Conservation (phyloP, 2,329 filamentous ascomycete species). For the Magnaporthiopsis rhizophila region DNA sequence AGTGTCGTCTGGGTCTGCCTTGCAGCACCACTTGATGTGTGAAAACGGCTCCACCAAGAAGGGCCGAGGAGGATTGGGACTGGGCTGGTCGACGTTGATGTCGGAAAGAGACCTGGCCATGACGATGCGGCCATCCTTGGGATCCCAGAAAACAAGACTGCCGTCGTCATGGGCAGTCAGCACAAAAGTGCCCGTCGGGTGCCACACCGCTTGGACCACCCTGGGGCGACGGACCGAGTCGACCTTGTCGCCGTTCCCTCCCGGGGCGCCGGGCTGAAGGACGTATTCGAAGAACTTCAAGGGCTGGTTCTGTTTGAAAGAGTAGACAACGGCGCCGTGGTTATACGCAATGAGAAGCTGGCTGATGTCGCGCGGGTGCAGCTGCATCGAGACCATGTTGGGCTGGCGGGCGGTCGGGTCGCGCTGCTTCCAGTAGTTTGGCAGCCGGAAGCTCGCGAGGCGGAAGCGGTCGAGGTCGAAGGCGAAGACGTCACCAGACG, state of each 20-base stretch:
- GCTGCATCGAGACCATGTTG: conserved; percentile 65
- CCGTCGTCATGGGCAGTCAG: conserved; percentile 84
- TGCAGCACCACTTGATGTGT: conserved; percentile 86
- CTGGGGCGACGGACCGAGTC: conserved; percentile 61
- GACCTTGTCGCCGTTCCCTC: conserved; percentile 61
- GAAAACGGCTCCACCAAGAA: conserved; percentile 65
- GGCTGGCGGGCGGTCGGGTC: conserved; percentile 54
- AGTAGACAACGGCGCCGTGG: conserved; percentile 81
- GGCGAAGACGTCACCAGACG: conserved; percentile 78
- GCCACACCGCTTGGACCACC: conserved; percentile 81
- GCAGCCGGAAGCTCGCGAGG: conserved; percentile 68
- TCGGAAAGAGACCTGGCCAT: conserved; percentile 75
- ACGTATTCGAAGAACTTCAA: conserved; percentile 77
- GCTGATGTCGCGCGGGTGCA: conserved; percentile 89
- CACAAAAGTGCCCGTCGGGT: conserved; percentile 87
- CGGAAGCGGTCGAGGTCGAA: conserved; percentile 83
- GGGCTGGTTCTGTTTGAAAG: conserved; percentile 83
- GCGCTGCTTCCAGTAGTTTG: conserved; percentile 75
- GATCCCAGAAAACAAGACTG: conserved; percentile 89
- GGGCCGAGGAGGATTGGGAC: conserved; percentile 30
- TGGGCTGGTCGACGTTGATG: conserved; percentile 58
- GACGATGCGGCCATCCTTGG: conserved; percentile 76
- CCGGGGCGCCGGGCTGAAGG: conserved; percentile 72
- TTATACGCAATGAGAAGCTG: conserved; percentile 86
- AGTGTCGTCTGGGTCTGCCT: conserved; percentile 88